Base-by-base conservation (phyloP, 805 yeast genomes). In the Saccharomycopsis oosterbeekiorum region DNA sequence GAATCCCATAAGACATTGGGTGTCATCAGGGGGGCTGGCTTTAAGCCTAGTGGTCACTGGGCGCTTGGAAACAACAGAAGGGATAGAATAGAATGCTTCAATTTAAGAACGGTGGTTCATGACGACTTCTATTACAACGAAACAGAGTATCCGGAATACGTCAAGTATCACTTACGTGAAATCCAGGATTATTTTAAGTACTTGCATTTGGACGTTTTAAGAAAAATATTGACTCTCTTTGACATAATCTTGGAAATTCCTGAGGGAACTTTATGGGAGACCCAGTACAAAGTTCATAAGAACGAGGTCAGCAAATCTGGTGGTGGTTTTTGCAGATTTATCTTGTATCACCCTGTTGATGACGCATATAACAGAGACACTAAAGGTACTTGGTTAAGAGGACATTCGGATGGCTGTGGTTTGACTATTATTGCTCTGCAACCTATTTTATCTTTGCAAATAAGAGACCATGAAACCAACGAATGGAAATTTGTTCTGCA, bases 161-260 rank as follows among this genome's bases (percentile, higher is more conserved):
- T 37, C 15, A 37, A 37, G 41, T 37, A 37, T 37, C 41, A 62
- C 61, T 65, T 78, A 39, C 68, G 71, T 24, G 82, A 78, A 61
- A 68, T 79, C 41, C 67, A 75, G 11, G 70, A 68, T n/a, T 79
- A 78, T 65, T 79, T 69, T 67, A 68, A 71, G 54, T 66, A 64
- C 39, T 58, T 79, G 15, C 83, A 79, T 60, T 61, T 67, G 26
- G 69, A 67, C 24, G 74, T 78, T 5, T 68, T 79, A 60, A 65
- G 70, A 37, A 75, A 73, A 61, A 68, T 79, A 2, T 68, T 74
- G 11, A 68, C 66, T 11, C 68, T 79, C 54, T 76, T 80, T 66
- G 83, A 79, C 65, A 68, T 78, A 53, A 73, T 78, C 9, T 68
- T 79, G 56, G 77, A 76, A 62, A 67, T 78, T 17, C 79, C 78